Evolutionary conservation across 164 flowering plant species (phyloP).

Genomic region (Liquidambar formosana): DNA sequence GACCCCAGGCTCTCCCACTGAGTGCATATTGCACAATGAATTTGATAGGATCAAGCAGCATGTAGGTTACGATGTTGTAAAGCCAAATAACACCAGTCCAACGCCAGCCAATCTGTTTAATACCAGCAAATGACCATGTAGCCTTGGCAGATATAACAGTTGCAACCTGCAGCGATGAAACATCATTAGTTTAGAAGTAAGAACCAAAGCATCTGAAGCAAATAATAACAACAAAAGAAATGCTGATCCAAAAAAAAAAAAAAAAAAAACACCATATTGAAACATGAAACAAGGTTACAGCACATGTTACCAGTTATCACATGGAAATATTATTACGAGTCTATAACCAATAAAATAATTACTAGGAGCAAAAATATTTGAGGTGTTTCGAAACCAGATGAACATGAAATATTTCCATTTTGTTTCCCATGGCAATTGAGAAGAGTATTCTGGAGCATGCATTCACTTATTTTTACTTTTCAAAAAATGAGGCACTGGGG

Average conservation of each 20-base stretch:
- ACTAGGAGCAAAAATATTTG: no score
- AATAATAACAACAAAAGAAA: no score
- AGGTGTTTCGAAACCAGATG: no score
- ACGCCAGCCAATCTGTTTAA: slow-evolving; percentile 45
- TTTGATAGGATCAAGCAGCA: slow-evolving; percentile 43
- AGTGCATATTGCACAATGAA: slow-evolving; percentile 39
- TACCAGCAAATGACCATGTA: slow-evolving; percentile 35
- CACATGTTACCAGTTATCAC: no score
- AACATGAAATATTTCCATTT: no score
- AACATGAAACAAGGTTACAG: background rate
- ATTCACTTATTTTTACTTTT: no score
- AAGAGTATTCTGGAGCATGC: no score
- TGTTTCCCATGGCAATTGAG: no score
- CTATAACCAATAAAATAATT: no score
- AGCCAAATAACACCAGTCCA: slow-evolving; percentile 46
- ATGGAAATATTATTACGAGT: no score
- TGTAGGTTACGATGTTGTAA: slow-evolving; percentile 32
- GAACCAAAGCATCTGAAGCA: background rate
- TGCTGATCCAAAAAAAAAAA: background rate
- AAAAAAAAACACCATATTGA: no score
- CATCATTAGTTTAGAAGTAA: background rate
- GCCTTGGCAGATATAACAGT: slow-evolving; percentile 38
- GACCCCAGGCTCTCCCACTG: slow-evolving; percentile 46
- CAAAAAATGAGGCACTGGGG: no score
- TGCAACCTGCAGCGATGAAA: slow-evolving; percentile 35